Percentiles rank a stretch among this genome's conserved stretches.
These are phyloP conservation scores for Chrysanthemum seticuspe DNA, from an alignment of 129 eudicot genomes.

Conservation along the genomic window DNA sequence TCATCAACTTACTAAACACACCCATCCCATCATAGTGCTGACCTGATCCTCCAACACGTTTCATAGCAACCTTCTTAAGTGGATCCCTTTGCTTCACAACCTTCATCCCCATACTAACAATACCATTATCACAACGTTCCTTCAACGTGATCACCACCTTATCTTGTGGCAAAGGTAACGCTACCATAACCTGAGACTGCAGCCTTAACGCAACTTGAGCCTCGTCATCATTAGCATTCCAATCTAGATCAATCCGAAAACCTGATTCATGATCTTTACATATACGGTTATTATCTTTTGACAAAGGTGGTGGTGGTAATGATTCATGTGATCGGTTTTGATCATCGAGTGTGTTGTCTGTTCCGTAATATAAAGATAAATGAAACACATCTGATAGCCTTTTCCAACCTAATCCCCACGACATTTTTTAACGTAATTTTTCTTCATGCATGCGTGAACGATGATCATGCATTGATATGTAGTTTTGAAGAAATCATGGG, in stretches of 20 bases:
- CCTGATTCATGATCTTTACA: conserved; percentile 42
- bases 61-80: conserved; percentile 60
- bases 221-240: conserved; percentile 87
- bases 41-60: conserved; percentile 70
- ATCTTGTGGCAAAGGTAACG: conserved; percentile 83
- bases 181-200: conserved; percentile 88
- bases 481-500: too few relatives aligned
- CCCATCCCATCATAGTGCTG: conserved; percentile 86
- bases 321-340: conserved; percentile 38
- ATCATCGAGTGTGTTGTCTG: conserved; percentile 49
- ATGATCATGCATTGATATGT: conserved; percentile 6
- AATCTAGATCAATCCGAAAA: conserved; percentile 73
- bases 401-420: conserved; percentile 98
- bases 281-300: conserved; percentile 30
- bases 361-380: conserved; percentile 62
- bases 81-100: conserved; percentile 90
- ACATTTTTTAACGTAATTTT: conserved; percentile 43
- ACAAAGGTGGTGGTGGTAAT: conserved; percentile 36
- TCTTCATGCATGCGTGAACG: conserved; percentile 14
- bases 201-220: conserved; percentile 75
- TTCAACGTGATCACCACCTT: conserved; percentile 54
- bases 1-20: conserved; percentile 66
- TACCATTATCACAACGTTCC: conserved; percentile 27
- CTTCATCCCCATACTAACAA: conserved; percentile 59
- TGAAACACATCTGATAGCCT: conserved; percentile 73